A percentile compares a stretch with the other conserved stretches of the same genome.
These are phyloP conservation scores for Schizochytrium sp. DNA, from an alignment of 108 stramenopile genomes.

Conservation along the genomic window DNA sequence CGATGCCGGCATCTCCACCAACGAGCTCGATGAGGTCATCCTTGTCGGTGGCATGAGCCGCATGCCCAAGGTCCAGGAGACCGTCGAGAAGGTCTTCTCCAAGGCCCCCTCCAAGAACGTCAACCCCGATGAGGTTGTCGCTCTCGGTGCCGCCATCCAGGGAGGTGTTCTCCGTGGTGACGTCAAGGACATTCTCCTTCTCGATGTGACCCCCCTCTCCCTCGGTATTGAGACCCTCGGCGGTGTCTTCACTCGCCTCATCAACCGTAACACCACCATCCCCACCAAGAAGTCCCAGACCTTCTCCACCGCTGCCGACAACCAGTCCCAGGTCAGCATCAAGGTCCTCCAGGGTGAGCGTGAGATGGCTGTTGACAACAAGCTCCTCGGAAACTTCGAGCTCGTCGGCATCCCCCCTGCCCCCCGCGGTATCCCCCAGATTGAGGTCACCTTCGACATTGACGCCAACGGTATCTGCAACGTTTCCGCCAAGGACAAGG, in stretches of 20 bases:
- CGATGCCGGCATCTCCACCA: constrained; percentile 91
- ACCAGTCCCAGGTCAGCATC: constrained; percentile 92
- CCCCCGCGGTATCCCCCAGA: constrained; percentile 98
- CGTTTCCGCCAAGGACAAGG: constrained; percentile 98
- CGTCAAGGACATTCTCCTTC: constrained; percentile 97
- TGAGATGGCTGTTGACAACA: constrained; percentile 99
- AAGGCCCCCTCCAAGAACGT: constrained; percentile 89
- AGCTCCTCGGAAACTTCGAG: constrained; percentile 97
- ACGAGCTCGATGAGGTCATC: constrained; percentile 96
- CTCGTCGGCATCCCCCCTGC: constrained; percentile 98
- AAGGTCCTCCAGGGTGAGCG: constrained; percentile 99
- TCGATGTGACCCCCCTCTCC: constrained; percentile 98
- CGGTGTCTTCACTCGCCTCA: constrained; percentile 99
- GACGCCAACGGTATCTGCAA: constrained; percentile 99
- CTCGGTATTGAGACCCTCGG: constrained; percentile 99
- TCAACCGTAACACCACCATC: constrained; percentile 99
- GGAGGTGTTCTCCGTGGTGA: constrained; percentile 98
- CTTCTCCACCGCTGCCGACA: constrained; percentile 98
- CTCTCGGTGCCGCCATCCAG: constrained; percentile 99
- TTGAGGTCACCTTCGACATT: constrained; percentile 99
- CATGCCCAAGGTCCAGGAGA: constrained; percentile 99
- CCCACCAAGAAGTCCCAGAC: constrained; percentile 99
- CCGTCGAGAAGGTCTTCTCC: constrained; percentile 97
- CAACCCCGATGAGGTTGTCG: constrained; percentile 99
- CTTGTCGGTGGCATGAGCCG: constrained; percentile 99